These are phyloP conservation scores for Pythium aristosporum DNA, from an alignment of 352 stramenopile genomes.

Conservation along the genomic window DNA sequence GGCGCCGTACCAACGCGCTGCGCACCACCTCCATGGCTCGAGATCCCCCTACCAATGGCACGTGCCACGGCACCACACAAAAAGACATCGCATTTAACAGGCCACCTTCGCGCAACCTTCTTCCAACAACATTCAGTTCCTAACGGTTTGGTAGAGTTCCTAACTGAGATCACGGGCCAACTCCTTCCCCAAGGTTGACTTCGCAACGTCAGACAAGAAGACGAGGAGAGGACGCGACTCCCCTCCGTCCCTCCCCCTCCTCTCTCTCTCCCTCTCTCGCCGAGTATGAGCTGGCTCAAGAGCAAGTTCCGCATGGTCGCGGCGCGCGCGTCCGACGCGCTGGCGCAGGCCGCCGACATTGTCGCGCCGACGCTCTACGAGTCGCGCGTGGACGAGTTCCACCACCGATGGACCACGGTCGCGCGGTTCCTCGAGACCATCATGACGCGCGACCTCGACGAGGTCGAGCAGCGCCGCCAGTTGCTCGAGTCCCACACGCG, in stretches of 20 bases:
- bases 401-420: conserved; percentile 80
- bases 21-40: conserved; percentile 15
- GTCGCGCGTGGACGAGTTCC: conserved; percentile 81
- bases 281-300: conserved; percentile 63
- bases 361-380: conserved; percentile 81
- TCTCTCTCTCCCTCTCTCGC: neutral
- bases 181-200: neutral
- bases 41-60: neutral
- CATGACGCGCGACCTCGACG: conserved; percentile 59
- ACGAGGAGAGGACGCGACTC: neutral
- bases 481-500: conserved; percentile 79
- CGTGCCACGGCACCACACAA: conserved; percentile 20
- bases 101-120: conserved; percentile 25
- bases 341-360: conserved; percentile 79
- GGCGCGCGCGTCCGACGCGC: conserved; percentile 60
- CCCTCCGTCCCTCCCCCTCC: neutral
- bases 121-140: conserved; percentile 5
- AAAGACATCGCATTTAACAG: conserved; percentile 13
- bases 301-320: conserved; percentile 78
- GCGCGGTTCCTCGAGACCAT: conserved; percentile 77
- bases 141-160: neutral
- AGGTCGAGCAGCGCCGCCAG: conserved; percentile 68
- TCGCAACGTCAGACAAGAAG: conserved; percentile 1
- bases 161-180: neutral
- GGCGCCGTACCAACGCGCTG: conserved; percentile 16